Evolutionary conservation across 768 basidiomycete genomes (phyloP).

Genomic region (Tubosaeta sp.): DNA sequence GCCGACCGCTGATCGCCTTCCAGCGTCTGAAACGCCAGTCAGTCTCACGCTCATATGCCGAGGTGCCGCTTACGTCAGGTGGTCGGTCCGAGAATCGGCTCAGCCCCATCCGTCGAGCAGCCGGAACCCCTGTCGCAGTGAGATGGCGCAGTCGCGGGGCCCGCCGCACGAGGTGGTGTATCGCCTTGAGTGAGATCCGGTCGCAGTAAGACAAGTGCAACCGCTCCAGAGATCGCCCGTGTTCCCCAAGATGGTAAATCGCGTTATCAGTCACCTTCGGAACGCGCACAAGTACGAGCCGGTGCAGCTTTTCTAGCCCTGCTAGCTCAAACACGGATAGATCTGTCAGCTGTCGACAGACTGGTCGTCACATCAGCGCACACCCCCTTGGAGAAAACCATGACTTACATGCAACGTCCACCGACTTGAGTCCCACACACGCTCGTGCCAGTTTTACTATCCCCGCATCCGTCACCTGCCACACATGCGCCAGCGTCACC

Average conservation of each 20-base stretch:
- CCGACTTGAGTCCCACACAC: constrained; percentile 70
- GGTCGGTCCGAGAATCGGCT: constrained; percentile 72
- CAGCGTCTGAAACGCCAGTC: constrained; percentile 44
- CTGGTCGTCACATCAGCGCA: constrained; percentile 38
- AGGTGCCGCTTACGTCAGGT: constrained; percentile 47
- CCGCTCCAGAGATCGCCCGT: constrained; percentile 65
- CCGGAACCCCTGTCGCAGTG: constrained; percentile 73
- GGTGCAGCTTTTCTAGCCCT: constrained; percentile 60
- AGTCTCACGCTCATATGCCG: neutral
- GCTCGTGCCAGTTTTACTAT: constrained; percentile 63
- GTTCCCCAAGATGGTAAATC: constrained; percentile 72
- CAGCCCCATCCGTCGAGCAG: constrained; percentile 65
- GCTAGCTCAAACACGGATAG: constrained; percentile 80
- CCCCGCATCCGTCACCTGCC: constrained; percentile 73
- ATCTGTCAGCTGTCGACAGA: constrained; percentile 82
- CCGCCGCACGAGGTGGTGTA: constrained; percentile 63
- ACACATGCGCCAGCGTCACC: constrained; percentile 76
- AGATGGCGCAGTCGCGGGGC: constrained; percentile 66
- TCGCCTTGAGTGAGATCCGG: constrained; percentile 68
- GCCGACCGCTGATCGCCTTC: constrained; percentile 62
- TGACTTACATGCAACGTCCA: constrained; percentile 80
- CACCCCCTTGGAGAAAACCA: constrained; percentile 12
- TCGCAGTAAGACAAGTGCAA: constrained; percentile 88
- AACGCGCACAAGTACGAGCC: constrained; percentile 78
- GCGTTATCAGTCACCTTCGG: constrained; percentile 82